Evolutionary conservation across 1,284 basidiomycete species (phyloP), one percentile per base, ranked within the genome.

Genomic region (Ustilago bromivora): DNA sequence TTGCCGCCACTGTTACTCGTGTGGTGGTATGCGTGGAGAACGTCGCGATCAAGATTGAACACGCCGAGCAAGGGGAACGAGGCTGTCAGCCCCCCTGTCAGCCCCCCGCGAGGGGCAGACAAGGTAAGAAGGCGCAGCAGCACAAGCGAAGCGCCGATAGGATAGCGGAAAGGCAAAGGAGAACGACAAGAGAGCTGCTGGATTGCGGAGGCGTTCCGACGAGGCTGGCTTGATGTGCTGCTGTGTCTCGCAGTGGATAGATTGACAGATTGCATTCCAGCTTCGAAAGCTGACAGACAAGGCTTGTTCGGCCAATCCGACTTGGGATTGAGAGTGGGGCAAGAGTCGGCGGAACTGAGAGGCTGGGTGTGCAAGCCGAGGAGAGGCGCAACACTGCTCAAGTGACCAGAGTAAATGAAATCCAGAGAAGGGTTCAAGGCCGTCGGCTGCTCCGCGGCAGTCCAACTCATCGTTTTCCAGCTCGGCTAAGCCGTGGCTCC

Each of bases 1-100:
- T 61, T 43, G 23, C 32, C 64, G 10, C 56, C 41, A 5, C 55
- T 54, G 17, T 61, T 46, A 59, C 72, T 75, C 72, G 71, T 71
- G 36, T 13, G 2, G 8, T 2, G 52, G 23, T 13, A 28, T 19
- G 15, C 35, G 28, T 17, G 15, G 15, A 47, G 12, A n/a, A 47
- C 9, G 19, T 47, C 46, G 46, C n/a, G 12, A 9, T 3, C n/a
- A 9, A 12, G 46, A 19, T 47, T 23, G 46, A 17, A 47, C 46
- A 17, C 38, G 15, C 11, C 11, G 38, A 40, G 38, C 15, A 4
- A 28, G 23, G 23, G 23, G 23, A 28, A 28, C 23, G 23, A 28
- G 23, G 23, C 23, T 28, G 23, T 28, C 23, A 28, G 23, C 23
- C 23, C 23, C 23, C 23, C 23, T 28, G 23, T 28, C 23, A 28